Evolutionary conservation across 179 eudicot genomes (phyloP), one percentile per base, ranked within the genome.

Genomic region (Pouteria campechiana): DNA sequence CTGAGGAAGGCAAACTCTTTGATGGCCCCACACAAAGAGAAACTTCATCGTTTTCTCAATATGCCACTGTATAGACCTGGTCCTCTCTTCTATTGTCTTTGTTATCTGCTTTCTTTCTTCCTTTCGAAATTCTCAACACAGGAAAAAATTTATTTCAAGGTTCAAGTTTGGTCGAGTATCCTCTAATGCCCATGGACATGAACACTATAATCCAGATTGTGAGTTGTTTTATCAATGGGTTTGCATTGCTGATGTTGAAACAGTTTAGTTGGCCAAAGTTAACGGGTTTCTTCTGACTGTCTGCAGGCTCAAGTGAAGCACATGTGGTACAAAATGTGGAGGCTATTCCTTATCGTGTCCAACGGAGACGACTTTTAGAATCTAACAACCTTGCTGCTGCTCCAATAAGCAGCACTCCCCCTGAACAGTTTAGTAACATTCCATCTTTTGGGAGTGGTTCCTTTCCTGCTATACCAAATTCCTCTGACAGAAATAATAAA

Each of bases 361-460:
- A 77, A 24, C 96, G 99, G 32, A 68, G 42, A 46, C 61, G 79
- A 57, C 72, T 53, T 57, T 81, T 77, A 63, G 70, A 79, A 63
- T 60, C 94, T 19, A 67, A 53, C 35, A 87, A 92, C 48, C 68
- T 92, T 6, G 74, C 65, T 40, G 96, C 87, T 54, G 36, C 60
- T 21, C 72, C 82, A 16, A 48, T 63, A 37, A 57, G 43, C 24
- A 50, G 17, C 18, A 35, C 35, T 12, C 72, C 70, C n/a, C 40
- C 58, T 33, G 21, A 24, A 20, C 50, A 65, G 36, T 40, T 47
- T 18, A 29, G 6, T 52, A 40, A 72, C 41, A 28, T 54, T 41
- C 85, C 92, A 33, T 48, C 64, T 48, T 60, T 54, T 32, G 68
- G 68, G 46, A 83, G 96, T 43, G 99, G 99, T 8, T 69, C 96